These are phyloP conservation scores for Cantharellus cinnabarinus DNA, from an alignment of 768 basidiomycete species.

Conservation along the genomic window DNA sequence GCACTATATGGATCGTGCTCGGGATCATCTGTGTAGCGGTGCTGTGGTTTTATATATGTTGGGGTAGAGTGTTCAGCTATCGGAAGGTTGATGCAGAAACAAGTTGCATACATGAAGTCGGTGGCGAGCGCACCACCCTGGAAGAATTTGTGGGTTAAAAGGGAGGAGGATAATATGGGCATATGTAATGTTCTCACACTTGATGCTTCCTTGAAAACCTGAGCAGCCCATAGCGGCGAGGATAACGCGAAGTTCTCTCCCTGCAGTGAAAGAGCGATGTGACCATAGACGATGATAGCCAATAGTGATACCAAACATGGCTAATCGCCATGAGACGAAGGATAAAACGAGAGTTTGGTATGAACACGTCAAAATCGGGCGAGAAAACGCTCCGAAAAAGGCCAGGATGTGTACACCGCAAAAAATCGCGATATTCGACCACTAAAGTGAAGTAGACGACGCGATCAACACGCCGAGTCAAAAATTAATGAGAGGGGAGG, in stretches of 20 bases:
- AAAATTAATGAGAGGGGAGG: neutral
- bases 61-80: constrained; percentile 57
- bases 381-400: constrained; percentile 27
- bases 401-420: constrained; percentile 36
- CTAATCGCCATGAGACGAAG: constrained; percentile 44
- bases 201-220: constrained; percentile 64
- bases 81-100: constrained; percentile 10
- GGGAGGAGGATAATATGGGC: constrained; percentile 23
- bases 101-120: neutral
- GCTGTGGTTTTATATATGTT: constrained; percentile 30
- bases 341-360: constrained; percentile 30
- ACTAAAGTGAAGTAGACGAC: constrained; percentile 22
- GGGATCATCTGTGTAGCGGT: constrained; percentile 54
- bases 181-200: constrained; percentile 21
- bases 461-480: constrained; percentile 10
- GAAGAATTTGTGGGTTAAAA: no score
- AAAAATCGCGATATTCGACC: constrained; percentile 41
- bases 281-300: constrained; percentile 70
- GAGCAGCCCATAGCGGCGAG: constrained; percentile 48
- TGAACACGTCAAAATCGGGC: constrained; percentile 26
- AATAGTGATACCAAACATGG: constrained; percentile 57
- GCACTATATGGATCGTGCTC: constrained; percentile 56
- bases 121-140: constrained; percentile 5
- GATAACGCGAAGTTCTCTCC: constrained; percentile 30
- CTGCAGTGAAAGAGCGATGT: constrained; percentile 47